phyloP scores from a whole-genome alignment of 2,329 filamentous ascomycete genomes.

The Sphaerulina populicola region DNA sequence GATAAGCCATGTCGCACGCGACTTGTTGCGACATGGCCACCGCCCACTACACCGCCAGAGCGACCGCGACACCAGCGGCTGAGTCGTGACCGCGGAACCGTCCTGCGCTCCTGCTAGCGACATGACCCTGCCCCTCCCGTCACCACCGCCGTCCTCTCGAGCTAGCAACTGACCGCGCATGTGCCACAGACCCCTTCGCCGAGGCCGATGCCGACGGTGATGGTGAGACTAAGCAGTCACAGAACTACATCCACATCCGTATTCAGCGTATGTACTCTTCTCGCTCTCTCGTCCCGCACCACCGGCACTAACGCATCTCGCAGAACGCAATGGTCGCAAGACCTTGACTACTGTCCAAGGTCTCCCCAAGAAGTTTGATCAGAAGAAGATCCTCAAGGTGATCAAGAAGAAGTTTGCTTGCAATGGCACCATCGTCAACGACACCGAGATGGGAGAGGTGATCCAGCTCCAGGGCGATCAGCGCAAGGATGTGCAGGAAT shows the following conservation, averaged over 20 bases:
- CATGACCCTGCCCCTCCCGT: neutral
- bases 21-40: neutral
- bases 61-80: neutral
- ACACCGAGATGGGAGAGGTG: slow-evolving; percentile 96
- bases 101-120: neutral
- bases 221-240: slow-evolving; percentile 88
- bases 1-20: slow-evolving; percentile 15
- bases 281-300: neutral
- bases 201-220: slow-evolving; percentile 99
- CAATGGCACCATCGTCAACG: slow-evolving; percentile 99
- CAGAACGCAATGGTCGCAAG: slow-evolving; percentile 99
- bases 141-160: neutral
- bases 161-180: slow-evolving; percentile 11
- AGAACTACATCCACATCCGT: slow-evolving; percentile 99
- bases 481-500: slow-evolving; percentile 97
- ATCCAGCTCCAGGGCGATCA: slow-evolving; percentile 99
- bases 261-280: slow-evolving; percentile 65
- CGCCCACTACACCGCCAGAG: neutral
- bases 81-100: neutral
- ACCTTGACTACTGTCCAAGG: slow-evolving; percentile 99
- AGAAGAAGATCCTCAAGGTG: slow-evolving; percentile 99
- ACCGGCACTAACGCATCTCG: slow-evolving; percentile 24
- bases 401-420: slow-evolving; percentile 99
- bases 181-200: slow-evolving; percentile 87
- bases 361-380: slow-evolving; percentile 96